Base-by-base conservation (phyloP, 2,329 filamentous ascomycete species). In the Huntiella savannae region DNA sequence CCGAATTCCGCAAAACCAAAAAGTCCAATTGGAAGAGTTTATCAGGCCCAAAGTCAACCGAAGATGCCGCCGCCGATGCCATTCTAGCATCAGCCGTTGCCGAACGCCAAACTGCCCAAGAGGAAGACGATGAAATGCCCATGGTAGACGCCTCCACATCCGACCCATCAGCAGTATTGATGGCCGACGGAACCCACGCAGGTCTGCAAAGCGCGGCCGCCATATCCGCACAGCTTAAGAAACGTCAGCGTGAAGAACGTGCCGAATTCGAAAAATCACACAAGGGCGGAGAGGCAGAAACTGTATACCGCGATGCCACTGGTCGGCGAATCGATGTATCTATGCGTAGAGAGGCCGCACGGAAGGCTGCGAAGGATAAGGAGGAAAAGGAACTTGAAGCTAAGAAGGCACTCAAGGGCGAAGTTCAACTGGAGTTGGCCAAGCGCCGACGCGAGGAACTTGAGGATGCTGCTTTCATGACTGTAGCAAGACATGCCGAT, bases 261-360 rank as follows among this genome's bases (percentile, higher is more conserved):
- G 63, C 63, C 11, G 64, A 67, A 17, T 73, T 71, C 55, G 64
- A 68, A 50, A 55, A 52, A 51, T 35, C 40, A 8, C 35, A 45
- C n/a, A 62, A 60, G 54, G 53, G 58, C 33, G 64, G 59, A 51
- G 63, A 66, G 48, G 72, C 73, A 32, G 72, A 79, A 55, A 93
- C 88, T 0, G 86, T 95, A 17, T 95, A 96, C 60, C 82, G 91
- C 55, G 91, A 98, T 62, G 91, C 92, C 8, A 91, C 82, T 3
- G 91, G 91, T 10, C 74, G 87, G n/a, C 79, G 93, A 47, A 87
- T 98, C 52, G 93, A 98, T 57, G 75, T 96, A 17, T 78, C 79
- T 13, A 84, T 94, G 81, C 85, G 84, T 61, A 74, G 87, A 17
- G 87, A 85, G 15, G 86, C 95, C 60, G 80, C 83, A 43, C 73